Percentiles rank a stretch among this genome's conserved stretches.
Evolutionary conservation across 768 basidiomycete species (phyloP).

Genomic region (Imleria badia): DNA sequence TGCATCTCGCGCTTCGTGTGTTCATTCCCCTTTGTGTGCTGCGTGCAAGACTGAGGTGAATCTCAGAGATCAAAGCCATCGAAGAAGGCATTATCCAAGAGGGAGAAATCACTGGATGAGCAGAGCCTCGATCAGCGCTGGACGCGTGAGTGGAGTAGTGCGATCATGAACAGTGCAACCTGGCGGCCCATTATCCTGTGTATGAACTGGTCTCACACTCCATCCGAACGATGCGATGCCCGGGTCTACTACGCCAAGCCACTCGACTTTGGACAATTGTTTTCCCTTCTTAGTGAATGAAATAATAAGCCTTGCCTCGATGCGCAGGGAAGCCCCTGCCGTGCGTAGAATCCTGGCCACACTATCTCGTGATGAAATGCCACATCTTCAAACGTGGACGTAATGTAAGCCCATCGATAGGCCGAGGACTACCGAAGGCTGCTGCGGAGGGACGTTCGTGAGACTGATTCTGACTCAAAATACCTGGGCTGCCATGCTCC

Average conservation of each 20-base stretch:
- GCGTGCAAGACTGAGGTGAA: background rate
- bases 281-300: background rate
- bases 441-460: background rate
- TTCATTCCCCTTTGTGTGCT: background rate
- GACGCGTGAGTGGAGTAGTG: background rate
- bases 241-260: background rate
- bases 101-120: constrained; percentile 7
- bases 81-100: constrained; percentile 25
- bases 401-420: background rate
- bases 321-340: background rate
- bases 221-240: background rate
- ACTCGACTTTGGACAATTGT: background rate
- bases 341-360: background rate
- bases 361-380: background rate
- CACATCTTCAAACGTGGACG: background rate
- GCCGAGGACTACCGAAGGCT: background rate
- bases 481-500: background rate
- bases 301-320: background rate
- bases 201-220: background rate
- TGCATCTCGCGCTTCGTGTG: constrained; percentile 33
- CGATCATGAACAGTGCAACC: background rate
- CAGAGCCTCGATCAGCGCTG: background rate
- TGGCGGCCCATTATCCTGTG: background rate
- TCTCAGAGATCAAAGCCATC: constrained; percentile 31
- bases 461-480: background rate